Conservation (phyloP, 73 alveolate species). For the Paramecium octaurelia region DNA sequence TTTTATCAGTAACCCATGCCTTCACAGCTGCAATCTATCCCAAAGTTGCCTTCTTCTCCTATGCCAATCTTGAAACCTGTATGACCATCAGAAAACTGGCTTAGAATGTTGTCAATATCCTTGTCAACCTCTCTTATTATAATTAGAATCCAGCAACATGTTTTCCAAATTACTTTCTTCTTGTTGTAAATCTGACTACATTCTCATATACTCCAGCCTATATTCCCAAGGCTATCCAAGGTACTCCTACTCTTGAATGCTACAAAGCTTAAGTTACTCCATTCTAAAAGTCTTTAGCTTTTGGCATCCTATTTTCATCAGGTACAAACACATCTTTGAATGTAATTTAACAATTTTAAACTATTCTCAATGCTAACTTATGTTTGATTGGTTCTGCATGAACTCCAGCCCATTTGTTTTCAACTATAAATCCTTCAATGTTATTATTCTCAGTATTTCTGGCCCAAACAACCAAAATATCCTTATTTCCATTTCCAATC, state of each 20-base stretch:
- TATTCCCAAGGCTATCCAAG: conserved; percentile 84
- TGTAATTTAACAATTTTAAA: conserved; percentile 68
- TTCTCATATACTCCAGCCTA: conserved; percentile 68
- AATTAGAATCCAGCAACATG: conserved; percentile 75
- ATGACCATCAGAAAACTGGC: conserved; percentile 52
- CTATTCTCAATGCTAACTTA: conserved; percentile 67
- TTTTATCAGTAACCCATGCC: conserved; percentile 67
- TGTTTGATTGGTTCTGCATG: conserved; percentile 64
- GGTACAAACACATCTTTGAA: conserved; percentile 75
- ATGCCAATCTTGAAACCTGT: conserved; percentile 64
- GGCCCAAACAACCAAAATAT: conserved; percentile 74
- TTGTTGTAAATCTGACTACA: conserved; percentile 45
- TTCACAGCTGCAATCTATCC: conserved; percentile 79
- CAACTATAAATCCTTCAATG: conserved; percentile 71
- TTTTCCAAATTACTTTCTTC: conserved; percentile 72
- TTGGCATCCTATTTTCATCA: conserved; percentile 65
- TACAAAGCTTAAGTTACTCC: conserved; percentile 74
- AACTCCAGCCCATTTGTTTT: conserved; percentile 71
- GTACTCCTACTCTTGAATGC: conserved; percentile 76
- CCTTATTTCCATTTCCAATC: conserved; percentile 80
- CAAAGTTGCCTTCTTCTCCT: conserved; percentile 70
- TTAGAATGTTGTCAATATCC: conserved; percentile 64
- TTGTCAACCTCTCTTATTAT: conserved; percentile 68
- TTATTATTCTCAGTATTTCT: conserved; percentile 66
- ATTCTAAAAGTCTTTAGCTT: conserved; percentile 72